These are phyloP conservation scores for Geranium incanum DNA, from an alignment of 441 rosid species.

Conservation along the genomic window DNA sequence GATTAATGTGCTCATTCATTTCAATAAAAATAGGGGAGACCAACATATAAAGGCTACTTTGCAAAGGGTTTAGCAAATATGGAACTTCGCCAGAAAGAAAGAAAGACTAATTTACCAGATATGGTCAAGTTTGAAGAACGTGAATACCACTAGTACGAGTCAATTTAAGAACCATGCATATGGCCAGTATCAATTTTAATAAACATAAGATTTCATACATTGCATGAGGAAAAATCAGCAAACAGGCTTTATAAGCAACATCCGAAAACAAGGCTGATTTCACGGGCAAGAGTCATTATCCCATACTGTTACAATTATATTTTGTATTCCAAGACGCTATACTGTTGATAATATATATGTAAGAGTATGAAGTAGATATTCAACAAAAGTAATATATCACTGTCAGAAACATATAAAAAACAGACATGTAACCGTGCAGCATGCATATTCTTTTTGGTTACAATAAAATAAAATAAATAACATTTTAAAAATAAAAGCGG, in stretches of 20 bases:
- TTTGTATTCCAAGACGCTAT: not conserved
- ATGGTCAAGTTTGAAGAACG: not conserved
- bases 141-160: no score
- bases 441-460: not conserved
- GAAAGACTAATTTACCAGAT: not conserved
- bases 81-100: not conserved
- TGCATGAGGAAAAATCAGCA: not conserved
- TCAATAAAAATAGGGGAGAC: not conserved
- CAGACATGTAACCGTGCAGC: not conserved
- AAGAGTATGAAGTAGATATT: not conserved
- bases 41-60: conserved; percentile 6
- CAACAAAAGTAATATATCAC: not conserved
- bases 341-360: not conserved
- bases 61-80: not conserved
- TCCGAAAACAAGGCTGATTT: not conserved
- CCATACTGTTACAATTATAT: not conserved
- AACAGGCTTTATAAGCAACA: not conserved
- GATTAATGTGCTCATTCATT: conserved; percentile 3
- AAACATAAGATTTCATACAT: not conserved
- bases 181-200: no score
- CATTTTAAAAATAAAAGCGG: no score
- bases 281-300: not conserved
- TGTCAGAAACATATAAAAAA: not conserved
- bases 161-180: not conserved
- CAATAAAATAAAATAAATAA: not conserved